Evolutionary conservation across 202 grass and related monocot species (phyloP), one percentile per base, ranked within the genome.

Genomic region (Digitaria exilis): DNA sequence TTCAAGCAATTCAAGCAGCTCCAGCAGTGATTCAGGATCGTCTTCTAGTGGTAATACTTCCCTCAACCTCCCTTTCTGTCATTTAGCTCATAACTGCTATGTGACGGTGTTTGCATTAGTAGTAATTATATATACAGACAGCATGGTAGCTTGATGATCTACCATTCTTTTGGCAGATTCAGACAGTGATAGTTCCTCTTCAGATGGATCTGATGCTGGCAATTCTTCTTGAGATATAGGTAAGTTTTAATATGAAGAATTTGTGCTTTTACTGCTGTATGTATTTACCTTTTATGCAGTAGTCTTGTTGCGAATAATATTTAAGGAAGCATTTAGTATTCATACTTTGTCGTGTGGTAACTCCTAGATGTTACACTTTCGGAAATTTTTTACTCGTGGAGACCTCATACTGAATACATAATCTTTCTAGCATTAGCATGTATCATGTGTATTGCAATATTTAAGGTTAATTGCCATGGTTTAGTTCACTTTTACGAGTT

Each of bases 101-200:
- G 9, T 86, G 48, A 10, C 68, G 34, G 54, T 57, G 52, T 24
- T 57, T 57, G n/a, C 9, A 14, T 59, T 59, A 14, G 11, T 14
- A 13, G 9, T 59, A 59, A 59, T 26, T 59, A 59, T 14, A 59
- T 59, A 11, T 59, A 59, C 24, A 14, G 24, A 28, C 24, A 48
- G 55, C 65, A 29, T 39, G 26, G 64, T 78, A 79, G 41, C 16
- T 63, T 94, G 66, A 79, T 72, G 41, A 44, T 46, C 52, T 30
- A 62, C 48, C 29, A 73, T 55, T 80, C 26, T 81, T 77, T 71
- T 84, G 65, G 51, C 90, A 97, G 95, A 94, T 61, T 97, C 95
- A 55, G 92, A 94, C 81, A 97, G 92, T 72, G 95, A 94, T 82
- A 94, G 95, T 66, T 97, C 95, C 41, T 97, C 95, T 76, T 88